Percentiles rank a stretch among this genome's conserved stretches.
phyloP scores from a whole-genome alignment of 441 rosid genomes.

The Kokia cookei region DNA sequence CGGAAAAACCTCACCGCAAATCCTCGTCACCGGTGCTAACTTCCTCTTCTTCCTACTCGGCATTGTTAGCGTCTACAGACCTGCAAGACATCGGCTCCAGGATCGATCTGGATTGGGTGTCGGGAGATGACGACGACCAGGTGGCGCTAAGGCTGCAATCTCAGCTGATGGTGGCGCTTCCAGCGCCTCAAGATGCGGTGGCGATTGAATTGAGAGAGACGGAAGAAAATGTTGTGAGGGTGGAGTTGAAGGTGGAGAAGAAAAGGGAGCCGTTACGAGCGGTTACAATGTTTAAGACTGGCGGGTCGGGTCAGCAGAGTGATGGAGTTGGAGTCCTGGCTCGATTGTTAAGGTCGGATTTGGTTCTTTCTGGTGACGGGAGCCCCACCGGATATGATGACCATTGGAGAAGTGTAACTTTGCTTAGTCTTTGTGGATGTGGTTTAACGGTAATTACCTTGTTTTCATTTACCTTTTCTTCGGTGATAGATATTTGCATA shows the following conservation, averaged over 20 bases:
- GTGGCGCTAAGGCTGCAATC: conserved; percentile 77
- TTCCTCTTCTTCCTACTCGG: conserved; percentile 28
- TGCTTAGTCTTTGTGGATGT: conserved; percentile 63
- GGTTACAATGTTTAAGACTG: conserved; percentile 53
- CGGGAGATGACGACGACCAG: conserved; percentile 90
- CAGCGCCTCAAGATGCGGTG: conserved; percentile 76
- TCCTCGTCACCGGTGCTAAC: conserved; percentile 34
- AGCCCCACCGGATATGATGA: conserved; percentile 34
- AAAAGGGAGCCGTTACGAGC: conserved; percentile 74
- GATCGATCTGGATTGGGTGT: conserved; percentile 82
- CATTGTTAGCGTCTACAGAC: conserved; percentile 38
- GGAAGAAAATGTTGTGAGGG: conserved; percentile 34
- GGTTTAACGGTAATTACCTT: conserved; percentile 51
- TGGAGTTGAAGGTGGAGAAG: conserved; percentile 71
- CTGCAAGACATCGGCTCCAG: conserved; percentile 59
- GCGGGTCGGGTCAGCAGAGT: conserved; percentile 78
- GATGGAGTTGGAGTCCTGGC: conserved; percentile 76
- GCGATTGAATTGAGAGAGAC: conserved; percentile 40
- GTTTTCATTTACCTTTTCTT: neutral
- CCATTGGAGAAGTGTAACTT: conserved; percentile 77
- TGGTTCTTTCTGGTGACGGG: conserved; percentile 36
- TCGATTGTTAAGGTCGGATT: conserved; percentile 55
- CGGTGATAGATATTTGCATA: neutral
- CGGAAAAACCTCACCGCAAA: conserved; percentile 39
- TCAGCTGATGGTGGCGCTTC: conserved; percentile 90